These are phyloP conservation scores for Carpinus fangiana DNA, from an alignment of 306 rosid species.

Conservation along the genomic window DNA sequence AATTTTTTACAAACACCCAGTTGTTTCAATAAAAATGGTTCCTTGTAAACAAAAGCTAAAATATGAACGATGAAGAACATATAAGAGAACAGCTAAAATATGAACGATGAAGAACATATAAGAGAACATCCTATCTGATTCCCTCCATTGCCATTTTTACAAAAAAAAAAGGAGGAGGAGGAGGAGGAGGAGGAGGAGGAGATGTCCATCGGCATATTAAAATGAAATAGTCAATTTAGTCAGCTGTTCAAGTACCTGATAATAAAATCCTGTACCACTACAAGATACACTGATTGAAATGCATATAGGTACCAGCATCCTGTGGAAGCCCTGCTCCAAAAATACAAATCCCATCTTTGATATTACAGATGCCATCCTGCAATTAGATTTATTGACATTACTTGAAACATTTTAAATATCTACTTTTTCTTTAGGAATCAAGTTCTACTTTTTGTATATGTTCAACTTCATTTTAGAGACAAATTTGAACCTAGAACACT, in stretches of 20 bases:
- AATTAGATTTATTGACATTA: conserved; percentile 23
- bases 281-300: conserved; percentile 62
- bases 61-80: neutral
- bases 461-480: conserved; percentile 5
- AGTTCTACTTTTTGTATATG: neutral
- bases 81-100: neutral
- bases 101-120: neutral
- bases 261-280: conserved; percentile 87
- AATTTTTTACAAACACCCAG: conserved; percentile 10
- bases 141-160: neutral
- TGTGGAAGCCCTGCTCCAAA: conserved; percentile 88
- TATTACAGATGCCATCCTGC: conserved; percentile 95
- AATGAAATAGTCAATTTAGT: conserved; percentile 12
- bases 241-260: conserved; percentile 60
- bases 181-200: too few species aligned
- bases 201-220: neutral
- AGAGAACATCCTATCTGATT: neutral
- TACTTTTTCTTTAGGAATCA: conserved; percentile 1
- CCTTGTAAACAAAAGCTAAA: neutral
- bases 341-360: conserved; percentile 95
- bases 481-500: neutral
- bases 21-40: conserved; percentile 3
- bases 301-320: conserved; percentile 79
- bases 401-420: conserved; percentile 3
- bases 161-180: neutral